Evolutionary conservation across 2,329 filamentous ascomycete species (phyloP).

Genomic region (Microascus cirrosus): DNA sequence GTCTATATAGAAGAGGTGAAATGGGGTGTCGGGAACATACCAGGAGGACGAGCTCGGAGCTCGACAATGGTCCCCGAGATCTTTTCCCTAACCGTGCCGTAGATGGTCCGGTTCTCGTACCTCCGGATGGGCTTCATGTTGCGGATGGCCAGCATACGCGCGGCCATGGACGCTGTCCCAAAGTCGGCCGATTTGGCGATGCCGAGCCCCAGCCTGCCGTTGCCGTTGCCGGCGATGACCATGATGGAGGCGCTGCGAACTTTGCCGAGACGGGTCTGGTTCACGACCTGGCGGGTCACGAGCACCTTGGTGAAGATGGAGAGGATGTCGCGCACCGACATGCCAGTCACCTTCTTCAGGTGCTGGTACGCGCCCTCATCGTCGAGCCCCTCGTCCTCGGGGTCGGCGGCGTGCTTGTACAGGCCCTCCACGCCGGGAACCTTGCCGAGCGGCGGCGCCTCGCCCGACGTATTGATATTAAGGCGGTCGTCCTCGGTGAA

Average conservation of each 20-base stretch:
- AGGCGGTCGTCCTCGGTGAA: conserved; percentile 15
- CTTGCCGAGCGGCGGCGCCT: conserved; percentile 39
- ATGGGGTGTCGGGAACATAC: conserved; percentile 40
- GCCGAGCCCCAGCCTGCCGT: conserved; percentile 79
- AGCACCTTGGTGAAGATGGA: conserved; percentile 58
- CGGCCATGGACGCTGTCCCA: conserved; percentile 57
- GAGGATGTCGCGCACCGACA: conserved; percentile 39
- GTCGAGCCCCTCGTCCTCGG: conserved; percentile 38
- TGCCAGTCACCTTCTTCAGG: conserved; percentile 42
- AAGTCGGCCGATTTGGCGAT: conserved; percentile 78
- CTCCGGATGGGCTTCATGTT: conserved; percentile 89
- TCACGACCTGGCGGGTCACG: conserved; percentile 63
- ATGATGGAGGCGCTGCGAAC: conserved; percentile 66
- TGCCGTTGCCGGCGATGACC: conserved; percentile 74
- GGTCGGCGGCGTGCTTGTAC: conserved; percentile 36
- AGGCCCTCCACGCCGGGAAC: conserved; percentile 39
- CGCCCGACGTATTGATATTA: conserved; percentile 22
- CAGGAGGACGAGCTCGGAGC: conserved; percentile 74
- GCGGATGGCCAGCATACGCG: conserved; percentile 69
- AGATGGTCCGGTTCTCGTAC: conserved; percentile 90
- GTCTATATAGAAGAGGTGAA: background rate
- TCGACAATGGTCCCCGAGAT: conserved; percentile 78
- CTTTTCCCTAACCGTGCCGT: conserved; percentile 72
- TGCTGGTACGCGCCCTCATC: conserved; percentile 37
- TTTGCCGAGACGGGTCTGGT: conserved; percentile 96